Evolutionary conservation across 1,284 basidiomycete species (phyloP).

Genomic region (Irpex sp.): DNA sequence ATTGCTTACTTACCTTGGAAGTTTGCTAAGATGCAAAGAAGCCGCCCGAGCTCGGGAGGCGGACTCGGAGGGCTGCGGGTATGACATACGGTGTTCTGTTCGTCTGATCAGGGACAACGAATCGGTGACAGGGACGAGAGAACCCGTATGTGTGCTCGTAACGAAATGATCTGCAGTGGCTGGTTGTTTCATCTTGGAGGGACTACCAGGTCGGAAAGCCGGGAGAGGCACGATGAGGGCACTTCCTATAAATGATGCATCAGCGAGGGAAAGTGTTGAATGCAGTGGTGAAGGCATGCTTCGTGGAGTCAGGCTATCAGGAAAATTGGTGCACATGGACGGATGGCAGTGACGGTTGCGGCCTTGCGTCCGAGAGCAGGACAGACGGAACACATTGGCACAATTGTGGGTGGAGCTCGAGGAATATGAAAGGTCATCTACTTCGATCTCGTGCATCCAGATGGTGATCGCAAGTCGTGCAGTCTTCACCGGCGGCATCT

Average conservation of each 20-base stretch:
- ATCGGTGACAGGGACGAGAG: neutral
- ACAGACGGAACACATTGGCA: too few relatives aligned
- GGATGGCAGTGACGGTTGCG: too few relatives aligned
- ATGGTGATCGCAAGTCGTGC: too few relatives aligned
- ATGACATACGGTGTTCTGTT: neutral
- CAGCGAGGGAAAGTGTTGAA: neutral
- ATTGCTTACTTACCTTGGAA: neutral
- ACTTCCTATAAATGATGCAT: neutral
- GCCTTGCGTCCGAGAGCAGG: too few relatives aligned
- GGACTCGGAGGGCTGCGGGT: neutral
- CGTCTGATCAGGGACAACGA: neutral
- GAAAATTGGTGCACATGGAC: too few relatives aligned
- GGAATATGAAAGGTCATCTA: too few relatives aligned
- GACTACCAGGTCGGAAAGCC: neutral
- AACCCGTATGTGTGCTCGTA: neutral
- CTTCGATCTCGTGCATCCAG: too few relatives aligned
- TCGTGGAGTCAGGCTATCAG: too few relatives aligned
- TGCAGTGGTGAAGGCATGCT: too few relatives aligned
- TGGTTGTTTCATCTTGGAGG: neutral
- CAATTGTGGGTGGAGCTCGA: too few relatives aligned
- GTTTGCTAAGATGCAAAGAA: neutral
- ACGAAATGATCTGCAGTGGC: neutral
- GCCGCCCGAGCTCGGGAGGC: neutral
- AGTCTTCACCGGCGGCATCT: too few relatives aligned
- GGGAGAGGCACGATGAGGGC: neutral